These are phyloP conservation scores for Comarum palustre DNA, from an alignment of 306 rosid species.

Conservation along the genomic window DNA sequence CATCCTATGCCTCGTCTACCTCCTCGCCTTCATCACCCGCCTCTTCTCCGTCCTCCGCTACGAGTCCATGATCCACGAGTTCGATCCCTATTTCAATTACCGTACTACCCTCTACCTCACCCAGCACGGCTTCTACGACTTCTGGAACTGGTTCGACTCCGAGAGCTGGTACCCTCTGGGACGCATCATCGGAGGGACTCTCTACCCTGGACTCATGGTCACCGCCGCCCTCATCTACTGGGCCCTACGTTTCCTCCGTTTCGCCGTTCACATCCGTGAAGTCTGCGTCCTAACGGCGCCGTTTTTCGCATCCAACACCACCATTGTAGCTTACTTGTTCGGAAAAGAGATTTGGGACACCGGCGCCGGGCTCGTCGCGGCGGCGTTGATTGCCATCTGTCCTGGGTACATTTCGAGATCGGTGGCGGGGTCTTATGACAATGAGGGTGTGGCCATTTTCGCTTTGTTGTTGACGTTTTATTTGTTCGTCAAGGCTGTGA, in stretches of 20 bases:
- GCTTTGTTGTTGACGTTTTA: conserved; percentile 76
- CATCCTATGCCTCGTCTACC: conserved; percentile 61
- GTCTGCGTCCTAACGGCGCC: conserved; percentile 95
- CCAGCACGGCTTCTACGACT: conserved; percentile 77
- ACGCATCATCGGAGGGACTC: conserved; percentile 89
- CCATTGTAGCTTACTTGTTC: conserved; percentile 84
- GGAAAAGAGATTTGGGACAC: conserved; percentile 95
- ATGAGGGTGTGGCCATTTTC: conserved; percentile 96
- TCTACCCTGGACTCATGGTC: conserved; percentile 95
- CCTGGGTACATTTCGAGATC: conserved; percentile 96
- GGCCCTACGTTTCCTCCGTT: conserved; percentile 56
- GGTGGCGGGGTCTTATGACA: conserved; percentile 93
- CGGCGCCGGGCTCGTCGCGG: conserved; percentile 94
- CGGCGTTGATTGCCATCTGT: conserved; percentile 86
- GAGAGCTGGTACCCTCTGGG: conserved; percentile 98
- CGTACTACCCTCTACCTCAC: conserved; percentile 83
- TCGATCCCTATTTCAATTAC: conserved; percentile 96
- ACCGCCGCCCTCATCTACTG: conserved; percentile 84
- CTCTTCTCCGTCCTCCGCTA: conserved; percentile 94
- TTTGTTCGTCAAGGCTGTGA: conserved; percentile 91
- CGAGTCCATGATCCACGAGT: conserved; percentile 98
- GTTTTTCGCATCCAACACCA: conserved; percentile 88
- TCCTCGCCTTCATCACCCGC: conserved; percentile 87
- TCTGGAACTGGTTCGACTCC: conserved; percentile 99
- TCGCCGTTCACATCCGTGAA: conserved; percentile 89